These are phyloP conservation scores for Dactylellina leptospora DNA, from an alignment of 2,329 filamentous ascomycete genomes.

Conservation along the genomic window DNA sequence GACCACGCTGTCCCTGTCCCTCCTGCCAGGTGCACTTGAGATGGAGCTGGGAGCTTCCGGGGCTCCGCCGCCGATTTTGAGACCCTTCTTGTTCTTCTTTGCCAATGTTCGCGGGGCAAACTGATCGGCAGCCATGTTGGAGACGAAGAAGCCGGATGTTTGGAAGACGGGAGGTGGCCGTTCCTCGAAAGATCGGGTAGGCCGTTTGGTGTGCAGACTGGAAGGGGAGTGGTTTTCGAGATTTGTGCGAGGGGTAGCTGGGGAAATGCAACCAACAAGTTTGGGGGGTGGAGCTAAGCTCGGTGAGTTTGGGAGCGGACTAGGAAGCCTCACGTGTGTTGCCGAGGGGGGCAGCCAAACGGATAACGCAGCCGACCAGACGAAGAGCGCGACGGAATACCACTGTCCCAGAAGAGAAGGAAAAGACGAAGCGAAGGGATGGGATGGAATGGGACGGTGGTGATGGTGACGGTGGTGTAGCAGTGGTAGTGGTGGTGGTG, in stretches of 20 bases:
- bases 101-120: slow-evolving; percentile 74
- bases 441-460: not conserved
- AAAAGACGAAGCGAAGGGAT: slow-evolving; percentile 21
- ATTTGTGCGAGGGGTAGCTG: slow-evolving; percentile 50
- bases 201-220: not conserved
- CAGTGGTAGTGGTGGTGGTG: not conserved
- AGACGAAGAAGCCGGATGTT: not conserved
- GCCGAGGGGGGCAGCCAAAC: slow-evolving; percentile 35
- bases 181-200: slow-evolving; percentile 11
- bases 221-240: slow-evolving; percentile 1
- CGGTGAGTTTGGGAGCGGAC: slow-evolving; percentile 41
- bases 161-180: not conserved
- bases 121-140: slow-evolving; percentile 51
- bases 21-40: slow-evolving; percentile 74
- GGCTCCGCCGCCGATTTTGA: slow-evolving; percentile 79
- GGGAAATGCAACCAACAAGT: slow-evolving; percentile 50
- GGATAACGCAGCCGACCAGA: slow-evolving; percentile 37
- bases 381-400: slow-evolving; percentile 13
- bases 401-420: slow-evolving; percentile 39
- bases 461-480: slow-evolving; percentile 2
- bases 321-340: slow-evolving; percentile 49
- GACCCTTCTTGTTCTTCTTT: slow-evolving; percentile 98
- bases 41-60: slow-evolving; percentile 57
- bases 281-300: slow-evolving; percentile 52
- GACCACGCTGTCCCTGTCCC: slow-evolving; percentile 67